These are phyloP conservation scores for Fusarium nurragi DNA, from an alignment of 2,329 filamentous ascomycete species.

Conservation along the genomic window DNA sequence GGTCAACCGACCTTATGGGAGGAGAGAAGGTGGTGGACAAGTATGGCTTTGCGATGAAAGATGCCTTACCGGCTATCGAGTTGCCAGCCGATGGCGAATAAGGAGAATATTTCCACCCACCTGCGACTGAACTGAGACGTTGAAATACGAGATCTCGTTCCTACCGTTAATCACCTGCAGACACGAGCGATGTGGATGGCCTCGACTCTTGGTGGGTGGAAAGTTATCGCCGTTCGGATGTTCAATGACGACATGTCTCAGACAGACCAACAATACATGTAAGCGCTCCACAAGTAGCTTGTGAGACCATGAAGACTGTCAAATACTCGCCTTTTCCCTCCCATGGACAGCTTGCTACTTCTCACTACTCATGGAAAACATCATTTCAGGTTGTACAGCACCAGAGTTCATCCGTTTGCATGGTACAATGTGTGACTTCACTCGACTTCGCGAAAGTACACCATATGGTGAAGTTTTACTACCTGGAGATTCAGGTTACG, in stretches of 20 bases:
- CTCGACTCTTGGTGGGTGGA: neutral
- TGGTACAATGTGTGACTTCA: slow-evolving; percentile 32
- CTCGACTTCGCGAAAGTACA: slow-evolving; percentile 24
- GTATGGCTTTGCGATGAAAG: slow-evolving; percentile 40
- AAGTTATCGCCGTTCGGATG: slow-evolving; percentile 3
- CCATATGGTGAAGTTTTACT: slow-evolving; percentile 41
- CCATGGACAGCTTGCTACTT: neutral
- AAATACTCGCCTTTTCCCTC: slow-evolving; percentile 26
- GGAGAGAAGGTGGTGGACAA: slow-evolving; percentile 42
- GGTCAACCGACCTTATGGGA: slow-evolving; percentile 37
- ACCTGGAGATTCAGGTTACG: slow-evolving; percentile 46
- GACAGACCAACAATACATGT: neutral
- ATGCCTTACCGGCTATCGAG: slow-evolving; percentile 31
- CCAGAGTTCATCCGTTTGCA: neutral
- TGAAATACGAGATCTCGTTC: neutral
- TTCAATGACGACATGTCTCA: slow-evolving; percentile 41
- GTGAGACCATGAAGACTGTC: slow-evolving; percentile 17
- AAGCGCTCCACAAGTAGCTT: slow-evolving; percentile 16
- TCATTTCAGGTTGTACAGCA: neutral
- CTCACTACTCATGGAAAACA: neutral
- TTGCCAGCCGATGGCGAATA: slow-evolving; percentile 24
- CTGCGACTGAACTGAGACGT: neutral
- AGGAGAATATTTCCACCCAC: neutral
- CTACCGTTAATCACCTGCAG: neutral
- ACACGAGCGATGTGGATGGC: neutral